A percentile compares a stretch with the other conserved stretches of the same genome.
phyloP scores from a whole-genome alignment of 305 asterid species.

The Fraxinus nigra region DNA sequence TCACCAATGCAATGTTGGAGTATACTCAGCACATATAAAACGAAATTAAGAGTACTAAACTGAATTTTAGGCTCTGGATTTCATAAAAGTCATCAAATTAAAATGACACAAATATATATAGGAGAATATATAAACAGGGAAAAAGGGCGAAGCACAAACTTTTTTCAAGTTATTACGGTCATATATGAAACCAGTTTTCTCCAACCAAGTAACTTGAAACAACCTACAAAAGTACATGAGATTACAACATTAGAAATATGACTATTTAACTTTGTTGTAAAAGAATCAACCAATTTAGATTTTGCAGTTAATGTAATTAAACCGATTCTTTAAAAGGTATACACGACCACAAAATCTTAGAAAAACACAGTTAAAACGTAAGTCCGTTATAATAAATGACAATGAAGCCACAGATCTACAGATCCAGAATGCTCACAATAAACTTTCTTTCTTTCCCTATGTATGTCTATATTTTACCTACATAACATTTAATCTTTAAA shows the following conservation, averaged over 20 bases:
- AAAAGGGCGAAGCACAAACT: conserved; percentile 56
- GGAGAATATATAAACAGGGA: conserved; percentile 10
- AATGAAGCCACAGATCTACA: not conserved
- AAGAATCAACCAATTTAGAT: conserved; percentile 4
- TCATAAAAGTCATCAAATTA: not conserved
- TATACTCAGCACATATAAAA: conserved; percentile 1
- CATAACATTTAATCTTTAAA: conserved; percentile 1
- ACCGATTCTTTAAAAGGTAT: conserved; percentile 4
- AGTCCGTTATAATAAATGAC: not conserved
- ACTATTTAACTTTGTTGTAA: conserved; percentile 14
- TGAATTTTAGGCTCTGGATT: not conserved
- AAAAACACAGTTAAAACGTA: not conserved
- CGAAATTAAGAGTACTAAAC: not conserved
- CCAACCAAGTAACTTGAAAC: conserved; percentile 82
- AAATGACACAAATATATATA: conserved; percentile 19
- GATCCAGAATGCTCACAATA: conserved; percentile 1
- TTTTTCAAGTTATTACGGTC: conserved; percentile 61
- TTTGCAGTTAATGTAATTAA: not conserved
- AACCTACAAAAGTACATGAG: conserved; percentile 64
- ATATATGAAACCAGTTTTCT: conserved; percentile 77
- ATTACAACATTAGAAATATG: conserved; percentile 28
- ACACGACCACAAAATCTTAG: not conserved
- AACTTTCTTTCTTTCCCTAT: not conserved
- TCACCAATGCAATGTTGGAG: not conserved
- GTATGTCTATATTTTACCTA: not conserved